A percentile compares a stretch with the other conserved stretches of the same genome.
Conservation (phyloP, 139 green algal species). For the Chlorella sp. region DNA sequence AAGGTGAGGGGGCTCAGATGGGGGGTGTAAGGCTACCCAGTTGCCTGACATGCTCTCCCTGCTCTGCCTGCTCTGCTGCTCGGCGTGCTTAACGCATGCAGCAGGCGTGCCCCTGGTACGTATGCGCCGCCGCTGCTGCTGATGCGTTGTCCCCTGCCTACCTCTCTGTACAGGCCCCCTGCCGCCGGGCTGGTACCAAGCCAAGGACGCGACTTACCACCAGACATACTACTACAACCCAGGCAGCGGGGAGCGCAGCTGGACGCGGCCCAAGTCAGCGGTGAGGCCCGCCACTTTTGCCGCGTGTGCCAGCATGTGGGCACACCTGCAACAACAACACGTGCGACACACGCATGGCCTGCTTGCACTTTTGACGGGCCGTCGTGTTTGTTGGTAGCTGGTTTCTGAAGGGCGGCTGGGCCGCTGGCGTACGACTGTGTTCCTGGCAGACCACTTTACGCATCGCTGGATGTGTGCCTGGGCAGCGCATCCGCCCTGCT, state of each 20-base stretch:
- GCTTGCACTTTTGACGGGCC: no score
- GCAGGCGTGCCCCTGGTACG: no score
- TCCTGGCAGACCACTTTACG: no score
- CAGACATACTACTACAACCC: constrained; percentile 73
- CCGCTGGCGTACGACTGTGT: no score
- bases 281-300: neutral
- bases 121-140: no score
- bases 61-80: neutral
- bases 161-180: constrained; percentile 41
- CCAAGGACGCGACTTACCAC: constrained; percentile 70
- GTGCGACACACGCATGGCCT: neutral
- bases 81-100: neutral
- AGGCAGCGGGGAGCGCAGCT: constrained; percentile 71
- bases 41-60: neutral
- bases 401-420: neutral
- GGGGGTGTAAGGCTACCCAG: no score
- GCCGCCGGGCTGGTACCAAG: constrained; percentile 72
- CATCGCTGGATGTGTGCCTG: neutral
- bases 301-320: no score
- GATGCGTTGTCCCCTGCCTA: neutral
- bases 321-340: neutral
- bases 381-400: neutral
- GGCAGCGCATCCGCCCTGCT: neutral
- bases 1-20: neutral
- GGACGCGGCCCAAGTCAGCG: constrained; percentile 56